These are phyloP conservation scores for Aspergillus taichungensis DNA, from an alignment of 495 filamentous ascomycete genomes.

Conservation along the genomic window DNA sequence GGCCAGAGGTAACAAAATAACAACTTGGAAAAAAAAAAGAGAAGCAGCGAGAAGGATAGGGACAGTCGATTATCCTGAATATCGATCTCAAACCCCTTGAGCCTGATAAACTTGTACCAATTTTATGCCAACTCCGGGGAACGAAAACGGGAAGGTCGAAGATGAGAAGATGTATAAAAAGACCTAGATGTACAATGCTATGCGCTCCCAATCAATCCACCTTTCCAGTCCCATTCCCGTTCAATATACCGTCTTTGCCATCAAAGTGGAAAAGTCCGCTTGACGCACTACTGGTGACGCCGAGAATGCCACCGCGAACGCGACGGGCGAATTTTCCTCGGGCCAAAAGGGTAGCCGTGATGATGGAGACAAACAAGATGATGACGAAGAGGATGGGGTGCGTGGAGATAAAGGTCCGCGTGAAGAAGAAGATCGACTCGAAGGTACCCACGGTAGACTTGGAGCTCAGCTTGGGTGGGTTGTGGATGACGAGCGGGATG, in stretches of 20 bases:
- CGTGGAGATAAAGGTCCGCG: slow-evolving; percentile 53
- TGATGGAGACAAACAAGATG: slow-evolving; percentile 43
- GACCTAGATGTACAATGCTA: slow-evolving; percentile 32
- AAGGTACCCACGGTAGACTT: slow-evolving; percentile 78
- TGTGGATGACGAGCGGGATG: slow-evolving; percentile 63
- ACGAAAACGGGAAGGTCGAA: slow-evolving; percentile 22
- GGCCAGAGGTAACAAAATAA: too few relatives aligned
- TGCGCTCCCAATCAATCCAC: slow-evolving; percentile 51
- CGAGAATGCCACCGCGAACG: slow-evolving; percentile 42
- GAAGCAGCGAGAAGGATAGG: too few relatives aligned
- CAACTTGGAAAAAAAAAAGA: too few relatives aligned
- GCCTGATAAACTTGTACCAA: too few relatives aligned
- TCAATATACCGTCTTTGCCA: slow-evolving; percentile 63
- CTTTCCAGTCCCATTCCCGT: slow-evolving; percentile 57
- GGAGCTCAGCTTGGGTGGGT: slow-evolving; percentile 71
- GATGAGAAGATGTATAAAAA: slow-evolving; percentile 23
- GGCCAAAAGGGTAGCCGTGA: slow-evolving; percentile 23
- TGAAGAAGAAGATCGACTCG: slow-evolving; percentile 69
- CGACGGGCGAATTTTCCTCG: slow-evolving; percentile 27
- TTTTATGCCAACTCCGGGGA: slow-evolving; percentile 3
- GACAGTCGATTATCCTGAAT: too few relatives aligned
- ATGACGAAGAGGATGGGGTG: slow-evolving; percentile 67
- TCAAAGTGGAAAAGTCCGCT: slow-evolving; percentile 71
- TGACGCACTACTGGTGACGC: slow-evolving; percentile 43
- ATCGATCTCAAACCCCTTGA: background rate